Evolutionary conservation across 2,329 filamentous ascomycete genomes (phyloP).

Genomic region (Whalleya microplaca): DNA sequence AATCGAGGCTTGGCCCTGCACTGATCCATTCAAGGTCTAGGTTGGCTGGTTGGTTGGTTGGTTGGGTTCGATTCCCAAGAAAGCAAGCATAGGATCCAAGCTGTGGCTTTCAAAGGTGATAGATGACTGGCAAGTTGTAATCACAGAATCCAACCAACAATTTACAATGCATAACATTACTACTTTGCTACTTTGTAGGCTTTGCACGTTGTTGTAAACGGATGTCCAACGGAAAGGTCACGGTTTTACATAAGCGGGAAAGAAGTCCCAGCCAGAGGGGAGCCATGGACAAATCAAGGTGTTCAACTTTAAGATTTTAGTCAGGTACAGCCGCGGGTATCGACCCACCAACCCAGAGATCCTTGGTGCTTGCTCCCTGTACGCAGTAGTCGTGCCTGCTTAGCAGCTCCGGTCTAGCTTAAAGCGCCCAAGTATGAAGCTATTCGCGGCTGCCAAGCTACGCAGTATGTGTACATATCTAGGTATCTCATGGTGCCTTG

Average conservation of each 20-base stretch:
- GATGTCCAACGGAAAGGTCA: neutral
- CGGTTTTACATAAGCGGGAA: neutral
- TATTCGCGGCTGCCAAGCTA: neutral
- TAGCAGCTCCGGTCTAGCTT: neutral
- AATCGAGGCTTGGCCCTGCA: neutral
- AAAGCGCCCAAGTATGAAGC: neutral
- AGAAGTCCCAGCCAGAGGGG: neutral
- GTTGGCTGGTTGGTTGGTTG: neutral
- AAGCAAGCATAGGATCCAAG: neutral
- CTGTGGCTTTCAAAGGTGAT: neutral
- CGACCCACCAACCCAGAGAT: neutral
- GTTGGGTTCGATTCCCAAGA: neutral
- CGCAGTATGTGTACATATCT: too few relatives aligned
- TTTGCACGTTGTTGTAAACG: too few relatives aligned
- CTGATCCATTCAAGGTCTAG: neutral
- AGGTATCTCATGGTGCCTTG: too few relatives aligned
- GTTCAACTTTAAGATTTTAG: neutral
- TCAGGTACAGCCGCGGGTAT: neutral
- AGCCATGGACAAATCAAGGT: neutral
- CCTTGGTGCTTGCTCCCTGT: too few relatives aligned
- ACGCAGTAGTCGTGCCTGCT: too few relatives aligned
- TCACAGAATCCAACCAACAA: too few relatives aligned
- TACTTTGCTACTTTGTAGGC: too few relatives aligned
- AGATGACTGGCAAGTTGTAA: neutral
- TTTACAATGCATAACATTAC: too few relatives aligned